Evolutionary conservation across 768 basidiomycete species (phyloP).

Genomic region (Agrocybe pediades): DNA sequence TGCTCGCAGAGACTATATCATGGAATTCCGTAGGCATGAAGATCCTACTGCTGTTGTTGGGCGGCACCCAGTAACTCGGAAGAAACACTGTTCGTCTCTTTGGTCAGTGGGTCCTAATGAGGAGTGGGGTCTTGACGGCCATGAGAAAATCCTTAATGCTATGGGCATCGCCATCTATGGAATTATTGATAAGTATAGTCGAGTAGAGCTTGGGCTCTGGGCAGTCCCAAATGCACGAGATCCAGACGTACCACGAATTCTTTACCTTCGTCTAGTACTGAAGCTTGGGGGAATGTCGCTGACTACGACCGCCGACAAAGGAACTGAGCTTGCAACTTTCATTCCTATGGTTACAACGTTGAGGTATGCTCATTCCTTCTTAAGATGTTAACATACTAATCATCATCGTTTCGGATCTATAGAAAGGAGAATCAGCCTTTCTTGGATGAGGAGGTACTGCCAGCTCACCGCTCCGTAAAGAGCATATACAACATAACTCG

Average conservation of each 20-base stretch:
- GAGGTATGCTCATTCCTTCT: conserved; percentile 13
- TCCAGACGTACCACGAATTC: conserved; percentile 17
- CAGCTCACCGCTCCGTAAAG: conserved; percentile 23
- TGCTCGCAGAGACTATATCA: conserved; percentile 14
- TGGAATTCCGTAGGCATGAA: neutral
- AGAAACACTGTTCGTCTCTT: conserved; percentile 21
- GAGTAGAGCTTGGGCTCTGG: conserved; percentile 17
- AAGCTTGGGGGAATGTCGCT: conserved; percentile 23
- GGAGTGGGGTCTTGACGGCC: conserved; percentile 30
- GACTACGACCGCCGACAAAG: conserved; percentile 20
- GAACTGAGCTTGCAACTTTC: conserved; percentile 20
- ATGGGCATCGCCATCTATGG: conserved; percentile 31
- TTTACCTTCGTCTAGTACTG: conserved; percentile 16
- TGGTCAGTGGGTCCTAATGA: conserved; percentile 29
- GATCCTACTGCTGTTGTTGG: conserved; percentile 8
- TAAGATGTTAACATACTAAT: neutral
- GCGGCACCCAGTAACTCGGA: conserved; percentile 19
- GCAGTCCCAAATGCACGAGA: conserved; percentile 22
- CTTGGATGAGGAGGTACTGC: conserved; percentile 18
- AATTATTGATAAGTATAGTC: conserved; percentile 22
- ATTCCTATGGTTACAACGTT: conserved; percentile 22
- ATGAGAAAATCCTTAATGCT: conserved; percentile 22
- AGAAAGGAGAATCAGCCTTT: conserved; percentile 16
- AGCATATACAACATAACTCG: conserved; percentile 30
- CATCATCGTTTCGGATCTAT: conserved; percentile 4